Conservation (phyloP, 2,329 filamentous ascomycete species). For the Aspergillus sp. region DNA sequence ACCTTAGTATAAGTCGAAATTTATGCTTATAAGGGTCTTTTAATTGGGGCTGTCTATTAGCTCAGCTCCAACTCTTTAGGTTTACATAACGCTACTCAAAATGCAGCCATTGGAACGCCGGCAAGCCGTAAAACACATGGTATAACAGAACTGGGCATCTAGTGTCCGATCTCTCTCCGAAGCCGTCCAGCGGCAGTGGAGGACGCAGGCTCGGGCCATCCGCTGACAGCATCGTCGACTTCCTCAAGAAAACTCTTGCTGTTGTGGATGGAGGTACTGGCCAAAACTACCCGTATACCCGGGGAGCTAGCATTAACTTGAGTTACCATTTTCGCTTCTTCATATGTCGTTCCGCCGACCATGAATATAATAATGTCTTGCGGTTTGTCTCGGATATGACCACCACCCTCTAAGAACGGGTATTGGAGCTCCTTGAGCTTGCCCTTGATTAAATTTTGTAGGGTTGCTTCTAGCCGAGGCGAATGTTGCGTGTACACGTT, state of each 20-base stretch:
- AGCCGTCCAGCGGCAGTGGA: conserved; percentile 63
- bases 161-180: conserved; percentile 60
- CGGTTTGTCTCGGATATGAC: conserved; percentile 86
- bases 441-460: conserved; percentile 93
- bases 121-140: conserved; percentile 1
- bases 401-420: conserved; percentile 87
- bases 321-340: conserved; percentile 96
- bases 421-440: conserved; percentile 82
- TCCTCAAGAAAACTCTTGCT: conserved; percentile 85
- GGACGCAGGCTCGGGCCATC: conserved; percentile 73
- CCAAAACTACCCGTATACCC: conserved; percentile 83
- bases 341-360: conserved; percentile 88
- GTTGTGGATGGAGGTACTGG: conserved; percentile 86
- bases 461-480: conserved; percentile 77
- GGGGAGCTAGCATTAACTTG: conserved; percentile 88
- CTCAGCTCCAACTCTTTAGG: background rate
- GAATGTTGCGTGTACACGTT: conserved; percentile 99
- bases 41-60: background rate
- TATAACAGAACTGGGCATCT: conserved; percentile 13
- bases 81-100: conserved; percentile 9
- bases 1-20: too few species aligned
- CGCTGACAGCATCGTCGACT: conserved; percentile 81
- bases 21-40: background rate
- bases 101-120: conserved; percentile 12
- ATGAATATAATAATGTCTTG: conserved; percentile 97